These are phyloP conservation scores for Ruellia speciosa DNA, from an alignment of 305 asterid genomes.

Conservation along the genomic window DNA sequence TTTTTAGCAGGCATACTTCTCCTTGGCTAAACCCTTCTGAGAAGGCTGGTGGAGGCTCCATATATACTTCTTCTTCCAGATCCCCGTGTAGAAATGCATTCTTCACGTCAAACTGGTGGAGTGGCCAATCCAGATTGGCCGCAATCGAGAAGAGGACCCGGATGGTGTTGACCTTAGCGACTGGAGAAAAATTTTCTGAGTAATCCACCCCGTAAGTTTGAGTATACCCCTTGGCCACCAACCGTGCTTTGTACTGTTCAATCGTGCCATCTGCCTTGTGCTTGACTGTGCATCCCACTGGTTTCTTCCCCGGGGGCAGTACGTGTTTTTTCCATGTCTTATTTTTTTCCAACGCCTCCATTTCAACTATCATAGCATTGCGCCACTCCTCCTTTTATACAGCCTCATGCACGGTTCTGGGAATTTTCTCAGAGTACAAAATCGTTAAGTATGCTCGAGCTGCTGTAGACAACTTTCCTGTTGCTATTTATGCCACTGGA, in stretches of 20 bases:
- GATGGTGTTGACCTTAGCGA: background rate
- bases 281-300: background rate
- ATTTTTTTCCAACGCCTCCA: background rate
- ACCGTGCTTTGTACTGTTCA: background rate
- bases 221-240: background rate
- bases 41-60: background rate
- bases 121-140: background rate
- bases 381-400: background rate
- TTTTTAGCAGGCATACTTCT: background rate
- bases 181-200: background rate
- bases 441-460: background rate
- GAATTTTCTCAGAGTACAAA: background rate
- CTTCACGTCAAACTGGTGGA: background rate
- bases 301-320: background rate
- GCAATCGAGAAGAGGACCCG: background rate
- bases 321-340: background rate
- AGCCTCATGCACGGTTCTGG: background rate
- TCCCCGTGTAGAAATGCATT: background rate
- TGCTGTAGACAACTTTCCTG: background rate
- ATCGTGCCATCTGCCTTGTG: background rate
- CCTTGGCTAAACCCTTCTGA: background rate
- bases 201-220: background rate
- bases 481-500: background rate
- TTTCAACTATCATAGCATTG: background rate
- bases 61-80: background rate